A percentile compares a stretch with the other conserved stretches of the same genome.
These are phyloP conservation scores for Colletotrichum abscissum DNA, from an alignment of 2,329 filamentous ascomycete species.

Conservation along the genomic window DNA sequence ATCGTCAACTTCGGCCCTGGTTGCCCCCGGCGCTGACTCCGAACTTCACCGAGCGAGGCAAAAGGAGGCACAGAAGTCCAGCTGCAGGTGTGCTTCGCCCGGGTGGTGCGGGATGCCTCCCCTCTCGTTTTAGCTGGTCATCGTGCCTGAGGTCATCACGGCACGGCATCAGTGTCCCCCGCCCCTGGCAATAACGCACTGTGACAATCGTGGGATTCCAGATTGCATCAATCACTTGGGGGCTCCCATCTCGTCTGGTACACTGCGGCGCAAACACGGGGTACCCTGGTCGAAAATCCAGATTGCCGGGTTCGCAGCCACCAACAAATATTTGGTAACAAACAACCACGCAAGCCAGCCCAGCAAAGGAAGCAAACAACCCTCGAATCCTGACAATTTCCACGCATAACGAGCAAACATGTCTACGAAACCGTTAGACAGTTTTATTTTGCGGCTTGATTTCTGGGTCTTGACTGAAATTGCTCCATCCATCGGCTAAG, in stretches of 20 bases:
- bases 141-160: background rate
- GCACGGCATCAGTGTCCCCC: background rate
- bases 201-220: background rate
- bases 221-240: background rate
- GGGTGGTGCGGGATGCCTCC: background rate
- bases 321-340: background rate
- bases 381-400: background rate
- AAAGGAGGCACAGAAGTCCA: background rate
- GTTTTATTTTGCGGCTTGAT: background rate
- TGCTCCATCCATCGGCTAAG: background rate
- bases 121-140: background rate
- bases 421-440: background rate
- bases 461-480: background rate
- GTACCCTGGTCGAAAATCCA: background rate
- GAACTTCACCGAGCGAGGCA: background rate
- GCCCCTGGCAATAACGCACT: background rate
- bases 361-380: constrained; percentile 26
- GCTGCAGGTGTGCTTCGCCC: background rate
- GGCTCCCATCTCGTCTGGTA: background rate
- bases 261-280: constrained; percentile 2
- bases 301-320: background rate
- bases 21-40: background rate
- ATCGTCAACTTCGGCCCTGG: background rate
- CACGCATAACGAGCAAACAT: background rate
- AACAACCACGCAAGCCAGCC: constrained; percentile 3